These are phyloP conservation scores for Saturnispora besseyi DNA, from an alignment of 805 yeast genomes.

Conservation along the genomic window DNA sequence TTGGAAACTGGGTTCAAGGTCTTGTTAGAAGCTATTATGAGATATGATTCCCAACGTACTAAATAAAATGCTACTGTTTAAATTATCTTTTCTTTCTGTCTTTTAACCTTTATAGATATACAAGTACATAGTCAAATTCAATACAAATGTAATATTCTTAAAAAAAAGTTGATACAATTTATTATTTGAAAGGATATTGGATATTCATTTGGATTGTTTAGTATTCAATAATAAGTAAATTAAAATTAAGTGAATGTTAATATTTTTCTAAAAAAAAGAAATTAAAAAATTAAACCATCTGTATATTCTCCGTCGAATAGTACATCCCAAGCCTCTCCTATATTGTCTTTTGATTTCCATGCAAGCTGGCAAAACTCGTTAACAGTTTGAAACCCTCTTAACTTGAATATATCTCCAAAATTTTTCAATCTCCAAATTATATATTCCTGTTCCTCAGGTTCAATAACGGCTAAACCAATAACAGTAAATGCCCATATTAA, in stretches of 20 bases:
- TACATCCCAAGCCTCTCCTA: slow-evolving; percentile 4
- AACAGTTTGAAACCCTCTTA: slow-evolving; percentile 10
- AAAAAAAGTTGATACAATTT: too few species aligned
- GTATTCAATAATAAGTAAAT: background rate
- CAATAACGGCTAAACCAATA: slow-evolving; percentile 13
- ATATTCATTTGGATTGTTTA: too few species aligned
- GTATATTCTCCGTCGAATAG: background rate
- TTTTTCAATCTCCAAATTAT: slow-evolving; percentile 9
- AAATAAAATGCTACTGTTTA: background rate
- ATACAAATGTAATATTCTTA: too few species aligned
- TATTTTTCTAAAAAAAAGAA: background rate
- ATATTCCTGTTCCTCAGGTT: slow-evolving; percentile 12
- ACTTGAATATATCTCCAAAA: slow-evolving; percentile 11
- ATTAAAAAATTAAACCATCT: background rate
- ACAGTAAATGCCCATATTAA: slow-evolving; percentile 16
- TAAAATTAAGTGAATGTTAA: background rate
- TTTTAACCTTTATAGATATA: too few species aligned
- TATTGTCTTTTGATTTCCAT: slow-evolving; percentile 12
- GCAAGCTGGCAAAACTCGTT: slow-evolving; percentile 9
- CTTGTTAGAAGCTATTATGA: slow-evolving; percentile 39
- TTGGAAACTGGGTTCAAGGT: slow-evolving; percentile 53
- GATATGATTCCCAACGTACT: slow-evolving; percentile 18
- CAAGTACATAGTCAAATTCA: too few species aligned
- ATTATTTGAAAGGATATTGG: too few species aligned
- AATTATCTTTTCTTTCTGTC: background rate